Conservation (phyloP, 768 basidiomycete genomes). For the Calocybe indica region DNA sequence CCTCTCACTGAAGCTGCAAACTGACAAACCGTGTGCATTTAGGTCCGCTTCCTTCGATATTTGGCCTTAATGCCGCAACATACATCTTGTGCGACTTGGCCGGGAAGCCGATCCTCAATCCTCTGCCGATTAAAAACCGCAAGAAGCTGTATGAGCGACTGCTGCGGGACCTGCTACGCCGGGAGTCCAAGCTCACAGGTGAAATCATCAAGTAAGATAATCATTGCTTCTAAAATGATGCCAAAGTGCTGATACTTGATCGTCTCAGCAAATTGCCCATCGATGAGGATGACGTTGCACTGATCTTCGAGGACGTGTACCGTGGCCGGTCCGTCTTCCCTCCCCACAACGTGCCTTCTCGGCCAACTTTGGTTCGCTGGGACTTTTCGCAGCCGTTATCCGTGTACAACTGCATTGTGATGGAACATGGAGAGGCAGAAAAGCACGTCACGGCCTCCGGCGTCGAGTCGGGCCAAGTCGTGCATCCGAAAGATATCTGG, state of each 20-base stretch:
- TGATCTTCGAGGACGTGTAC: slow-evolving; percentile 85
- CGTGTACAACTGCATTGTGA: slow-evolving; percentile 81
- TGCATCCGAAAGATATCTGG: slow-evolving; percentile 58
- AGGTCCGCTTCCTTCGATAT: slow-evolving; percentile 84
- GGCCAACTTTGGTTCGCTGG: slow-evolving; percentile 81
- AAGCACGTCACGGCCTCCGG: slow-evolving; percentile 50
- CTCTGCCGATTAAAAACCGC: slow-evolving; percentile 80
- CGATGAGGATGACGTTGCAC: slow-evolving; percentile 75
- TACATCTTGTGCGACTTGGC: slow-evolving; percentile 86
- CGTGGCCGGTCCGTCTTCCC: slow-evolving; percentile 75
- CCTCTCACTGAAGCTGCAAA: neutral
- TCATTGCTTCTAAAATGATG: slow-evolving; percentile 5
- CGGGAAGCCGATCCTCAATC: slow-evolving; percentile 76
- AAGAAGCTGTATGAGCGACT: slow-evolving; percentile 80
- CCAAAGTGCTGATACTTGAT: neutral
- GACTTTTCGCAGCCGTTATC: slow-evolving; percentile 56
- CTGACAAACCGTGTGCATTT: neutral
- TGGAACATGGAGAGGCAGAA: slow-evolving; percentile 72
- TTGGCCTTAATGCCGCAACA: slow-evolving; percentile 86
- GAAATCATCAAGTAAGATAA: slow-evolving; percentile 48
- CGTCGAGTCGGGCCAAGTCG: slow-evolving; percentile 16
- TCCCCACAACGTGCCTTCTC: slow-evolving; percentile 66
- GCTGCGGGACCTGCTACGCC: slow-evolving; percentile 65
- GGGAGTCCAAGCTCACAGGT: slow-evolving; percentile 67
- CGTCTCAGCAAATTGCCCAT: slow-evolving; percentile 62